These are phyloP conservation scores for Oleoguttula mirabilis DNA, from an alignment of 495 filamentous ascomycete species.

Conservation along the genomic window DNA sequence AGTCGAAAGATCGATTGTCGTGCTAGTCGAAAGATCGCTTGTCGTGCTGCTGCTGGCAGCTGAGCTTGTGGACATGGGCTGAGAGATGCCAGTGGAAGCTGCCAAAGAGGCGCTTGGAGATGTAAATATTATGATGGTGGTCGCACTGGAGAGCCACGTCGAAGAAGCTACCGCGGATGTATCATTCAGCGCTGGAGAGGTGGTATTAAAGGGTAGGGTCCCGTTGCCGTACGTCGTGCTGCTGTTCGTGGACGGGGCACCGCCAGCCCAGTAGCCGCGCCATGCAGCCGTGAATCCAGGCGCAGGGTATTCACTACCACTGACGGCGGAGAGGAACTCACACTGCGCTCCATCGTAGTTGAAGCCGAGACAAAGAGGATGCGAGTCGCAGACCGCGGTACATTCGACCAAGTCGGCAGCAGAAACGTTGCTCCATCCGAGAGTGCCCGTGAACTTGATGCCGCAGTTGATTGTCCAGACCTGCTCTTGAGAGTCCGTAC, in stretches of 20 bases:
- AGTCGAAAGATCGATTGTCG: too few relatives aligned
- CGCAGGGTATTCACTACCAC: not conserved
- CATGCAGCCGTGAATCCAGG: not conserved
- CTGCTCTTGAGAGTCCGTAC: not conserved
- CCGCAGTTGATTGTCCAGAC: not conserved
- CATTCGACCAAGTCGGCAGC: not conserved
- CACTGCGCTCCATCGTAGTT: not conserved
- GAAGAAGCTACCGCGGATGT: too few relatives aligned
- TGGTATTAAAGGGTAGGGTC: slow-evolving; percentile 1
- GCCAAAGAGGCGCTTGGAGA: not conserved
- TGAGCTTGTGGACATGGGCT: too few relatives aligned
- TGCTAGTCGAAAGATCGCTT: too few relatives aligned
- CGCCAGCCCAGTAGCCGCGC: not conserved
- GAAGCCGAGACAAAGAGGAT: not conserved
- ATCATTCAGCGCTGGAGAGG: too few relatives aligned
- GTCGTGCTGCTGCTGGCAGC: too few relatives aligned
- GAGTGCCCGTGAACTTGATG: not conserved
- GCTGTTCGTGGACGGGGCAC: not conserved
- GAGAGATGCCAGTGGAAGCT: too few relatives aligned
- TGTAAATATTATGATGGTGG: too few relatives aligned
- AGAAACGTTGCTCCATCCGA: not conserved
- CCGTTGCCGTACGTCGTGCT: slow-evolving; percentile 1
- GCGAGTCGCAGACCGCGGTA: not conserved
- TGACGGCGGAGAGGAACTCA: not conserved
- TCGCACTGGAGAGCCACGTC: too few relatives aligned